Conservation (phyloP, 306 rosid genomes). For the Leucaena leucocephala region DNA sequence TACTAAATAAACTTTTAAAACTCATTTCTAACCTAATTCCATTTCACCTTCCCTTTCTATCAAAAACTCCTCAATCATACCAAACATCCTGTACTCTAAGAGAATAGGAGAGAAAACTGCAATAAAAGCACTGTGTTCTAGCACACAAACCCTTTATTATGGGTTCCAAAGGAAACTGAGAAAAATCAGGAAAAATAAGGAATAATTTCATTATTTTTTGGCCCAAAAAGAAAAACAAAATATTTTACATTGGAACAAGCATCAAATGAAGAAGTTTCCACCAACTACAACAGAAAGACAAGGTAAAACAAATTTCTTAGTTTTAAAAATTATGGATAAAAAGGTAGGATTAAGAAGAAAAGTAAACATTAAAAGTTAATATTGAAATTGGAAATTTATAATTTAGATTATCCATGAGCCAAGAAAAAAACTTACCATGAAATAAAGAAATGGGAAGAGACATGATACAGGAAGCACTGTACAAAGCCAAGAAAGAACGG, state of each 20-base stretch:
- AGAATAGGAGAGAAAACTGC: too few relatives aligned
- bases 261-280: neutral
- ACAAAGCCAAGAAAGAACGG: neutral
- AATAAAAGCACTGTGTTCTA: too few relatives aligned
- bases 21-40: too few relatives aligned
- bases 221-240: too few relatives aligned
- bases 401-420: neutral
- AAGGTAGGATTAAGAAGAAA: neutral
- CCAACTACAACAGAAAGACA: neutral
- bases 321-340: neutral
- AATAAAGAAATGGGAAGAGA: slow-evolving; percentile 3
- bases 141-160: too few relatives aligned
- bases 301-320: slow-evolving; percentile 4
- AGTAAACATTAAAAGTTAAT: neutral
- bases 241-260: neutral
- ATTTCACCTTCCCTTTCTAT: too few relatives aligned
- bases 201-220: too few relatives aligned
- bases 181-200: too few relatives aligned
- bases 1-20: too few relatives aligned
- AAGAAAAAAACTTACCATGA: neutral
- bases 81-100: too few relatives aligned
- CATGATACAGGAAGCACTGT: neutral
- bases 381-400: neutral
- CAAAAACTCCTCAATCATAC: too few relatives aligned
- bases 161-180: too few relatives aligned